Base-by-base conservation (phyloP, 2,329 filamentous ascomycete genomes). In the Lanzia echinophila region DNA sequence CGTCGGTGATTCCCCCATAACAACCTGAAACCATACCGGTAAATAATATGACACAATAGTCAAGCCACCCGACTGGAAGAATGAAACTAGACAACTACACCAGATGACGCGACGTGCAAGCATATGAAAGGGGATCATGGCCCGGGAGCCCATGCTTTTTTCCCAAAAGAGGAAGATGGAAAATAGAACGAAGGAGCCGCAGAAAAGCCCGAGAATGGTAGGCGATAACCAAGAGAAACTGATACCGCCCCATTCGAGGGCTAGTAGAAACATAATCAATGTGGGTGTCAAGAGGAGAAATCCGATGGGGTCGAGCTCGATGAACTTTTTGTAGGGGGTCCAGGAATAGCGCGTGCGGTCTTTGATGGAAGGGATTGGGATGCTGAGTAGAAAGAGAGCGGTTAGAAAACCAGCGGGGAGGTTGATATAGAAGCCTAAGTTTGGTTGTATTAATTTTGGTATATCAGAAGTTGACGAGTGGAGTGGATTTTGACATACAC, bases 11-110 rank as follows among this genome's bases (percentile, higher is more conserved):
- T 65, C 63, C 17, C 66, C 66, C 53, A 67, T 69, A 57, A 77
- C 69, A 41, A 70, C 68, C 65, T 78, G 73, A 63, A 78, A 75
- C 58, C 63, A 69, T n/a, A 69, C 56, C 11, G 60, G 57, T 15
- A 63, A 11, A 20, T 56, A 62, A 31, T 57, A 61, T 5, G 52
- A 44, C 12, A 50, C 15, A 13, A 20, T 11, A 33, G 44, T 13
- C 7, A 48, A 4, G 53, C 42, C 24, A 55, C 17, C 17, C 59
- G 45, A 1, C 10, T 11, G 15, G 45, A 61, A 57, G 7, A 43
- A 33, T 10, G 34, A 32, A 22, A 15, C 33, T 1, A 58, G 3
- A 28, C 57, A 61, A 17, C 34, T 39, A 2, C 56, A 39, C 42
- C 56, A 61, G 0, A 69, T 57, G n/a, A 53, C 50, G 12, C 59